Evolutionary conservation across 352 stramenopile genomes (phyloP), one percentile per base, ranked within the genome.

Genomic region (Phytophthora sojae): DNA sequence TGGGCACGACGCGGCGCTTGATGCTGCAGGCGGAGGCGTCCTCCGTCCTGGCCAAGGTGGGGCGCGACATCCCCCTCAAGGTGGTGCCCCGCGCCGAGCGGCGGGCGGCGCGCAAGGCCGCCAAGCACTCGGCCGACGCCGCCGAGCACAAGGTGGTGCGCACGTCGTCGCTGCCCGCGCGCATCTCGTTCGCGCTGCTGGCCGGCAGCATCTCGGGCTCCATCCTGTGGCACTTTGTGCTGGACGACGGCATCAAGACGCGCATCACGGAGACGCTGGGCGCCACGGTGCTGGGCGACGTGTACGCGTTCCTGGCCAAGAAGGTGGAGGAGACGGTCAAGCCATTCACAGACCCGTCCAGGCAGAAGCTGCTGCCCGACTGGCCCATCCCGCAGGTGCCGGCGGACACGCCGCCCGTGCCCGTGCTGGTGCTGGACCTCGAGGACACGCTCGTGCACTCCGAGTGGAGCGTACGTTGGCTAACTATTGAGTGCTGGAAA

Each of bases 381-480:
- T 96, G 89, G 89, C 89, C 89, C 30, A 93, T 96, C 42, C 86
- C 84, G 29, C 80, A 92, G 63, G 84, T 96, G 54, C 89, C 87
- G 14, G 79, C 88, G 32, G 79, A 90, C 54, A 95, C 86, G 49
- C 89, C 89, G 19, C 89, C 86, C 8, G 85, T 95, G 19, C 89
- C 89, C 0, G 88, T 94, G 72, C 79, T 96, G 9, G 87, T 96
- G 25, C 64, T 96, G n/a, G 89, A 93, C 12, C 75, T 96, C 1
- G 89, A 96, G 79, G 89, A 96, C 65, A 94, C 89, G 21, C 77
- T 96, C 19, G 85, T 96, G 73, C 89, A 96, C 61, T 96, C 89
- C 9, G 89, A 96, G 63, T 96, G 88, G 89, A 94, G 83, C 72
- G 88, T 96, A 93, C 69, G 89, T 90, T 66, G 50, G 4, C 56